These are phyloP conservation scores for Macadamia integrifolia DNA, from an alignment of 164 flowering plant species.

Conservation along the genomic window DNA sequence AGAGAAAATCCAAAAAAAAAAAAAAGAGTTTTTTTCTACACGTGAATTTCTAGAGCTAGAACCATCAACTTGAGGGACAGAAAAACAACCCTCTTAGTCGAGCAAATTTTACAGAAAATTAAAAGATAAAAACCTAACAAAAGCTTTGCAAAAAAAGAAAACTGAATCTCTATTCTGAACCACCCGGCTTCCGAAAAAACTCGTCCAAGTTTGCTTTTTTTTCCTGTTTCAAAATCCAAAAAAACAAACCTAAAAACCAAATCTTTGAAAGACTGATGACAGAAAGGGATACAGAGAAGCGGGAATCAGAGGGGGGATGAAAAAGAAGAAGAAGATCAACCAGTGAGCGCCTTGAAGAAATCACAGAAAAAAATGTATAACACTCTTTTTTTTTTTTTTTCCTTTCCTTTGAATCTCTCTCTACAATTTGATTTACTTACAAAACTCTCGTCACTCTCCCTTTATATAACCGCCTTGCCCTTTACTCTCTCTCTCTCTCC, in stretches of 20 bases:
- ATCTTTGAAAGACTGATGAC: not conserved
- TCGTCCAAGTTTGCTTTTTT: not conserved
- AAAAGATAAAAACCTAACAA: not conserved
- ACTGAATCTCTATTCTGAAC: not conserved
- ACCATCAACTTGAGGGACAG: not conserved
- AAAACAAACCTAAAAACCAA: not conserved
- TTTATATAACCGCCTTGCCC: not conserved
- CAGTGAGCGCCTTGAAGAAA: not conserved
- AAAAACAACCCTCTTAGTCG: not conserved
- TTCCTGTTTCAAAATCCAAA: not conserved
- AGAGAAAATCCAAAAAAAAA: not conserved
- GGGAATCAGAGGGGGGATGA: not conserved
- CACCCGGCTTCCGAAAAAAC: not conserved
- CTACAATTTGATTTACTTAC: not conserved
- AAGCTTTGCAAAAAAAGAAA: not conserved
- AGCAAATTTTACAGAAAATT: not conserved
- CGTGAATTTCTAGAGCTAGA: not conserved
- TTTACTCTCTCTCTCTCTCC: not conserved
- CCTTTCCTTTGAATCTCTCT: not conserved
- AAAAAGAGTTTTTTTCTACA: not conserved
- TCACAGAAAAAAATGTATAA: not conserved
- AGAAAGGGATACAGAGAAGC: conserved; percentile 2
- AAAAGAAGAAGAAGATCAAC: not conserved
- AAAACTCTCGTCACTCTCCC: not conserved
- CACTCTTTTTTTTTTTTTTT: not conserved